These are phyloP conservation scores for Aspergillus pseudoterreus DNA, from an alignment of 2,329 filamentous ascomycete species.

Conservation along the genomic window DNA sequence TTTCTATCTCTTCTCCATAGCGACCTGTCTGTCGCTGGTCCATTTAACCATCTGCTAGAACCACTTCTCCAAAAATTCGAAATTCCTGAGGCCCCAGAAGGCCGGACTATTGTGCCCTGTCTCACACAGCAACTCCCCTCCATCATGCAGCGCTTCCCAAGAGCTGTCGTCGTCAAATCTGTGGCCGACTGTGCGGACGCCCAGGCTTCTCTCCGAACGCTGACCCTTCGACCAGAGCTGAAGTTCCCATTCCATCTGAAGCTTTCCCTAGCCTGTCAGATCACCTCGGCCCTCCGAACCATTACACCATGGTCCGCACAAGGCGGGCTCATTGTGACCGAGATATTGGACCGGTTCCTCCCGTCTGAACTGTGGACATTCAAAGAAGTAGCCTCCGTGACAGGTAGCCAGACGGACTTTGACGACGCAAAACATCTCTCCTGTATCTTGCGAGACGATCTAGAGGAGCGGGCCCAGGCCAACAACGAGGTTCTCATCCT, in stretches of 20 bases:
- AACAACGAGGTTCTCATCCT: conserved; percentile 18
- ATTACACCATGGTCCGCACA: conserved; percentile 18
- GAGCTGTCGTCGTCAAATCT: conserved; percentile 8
- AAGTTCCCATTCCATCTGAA: conserved; percentile 19
- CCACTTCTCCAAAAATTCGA: conserved; percentile 14
- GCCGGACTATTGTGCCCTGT: conserved; percentile 14
- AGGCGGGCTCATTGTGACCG: conserved; percentile 10
- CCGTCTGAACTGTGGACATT: conserved; percentile 18
- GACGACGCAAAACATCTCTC: conserved; percentile 17
- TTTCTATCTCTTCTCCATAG: conserved; percentile 16
- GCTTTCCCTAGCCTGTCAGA: conserved; percentile 19
- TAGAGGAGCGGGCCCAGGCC: conserved; percentile 10
- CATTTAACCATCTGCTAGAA: conserved; percentile 14
- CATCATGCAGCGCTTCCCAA: conserved; percentile 13
- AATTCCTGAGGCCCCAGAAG: conserved; percentile 2
- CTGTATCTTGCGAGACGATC: conserved; percentile 19
- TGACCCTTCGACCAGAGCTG: conserved; percentile 15
- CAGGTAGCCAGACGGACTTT: conserved; percentile 17
- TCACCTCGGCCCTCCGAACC: conserved; percentile 19
- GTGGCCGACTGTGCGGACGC: conserved; percentile 13
- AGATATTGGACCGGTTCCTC: conserved; percentile 15
- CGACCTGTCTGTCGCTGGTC: conserved; percentile 13
- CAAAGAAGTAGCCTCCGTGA: conserved; percentile 16
- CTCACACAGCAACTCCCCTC: conserved; percentile 17
- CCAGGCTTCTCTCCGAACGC: conserved; percentile 20